Conservation (phyloP, 345 rosid genomes). For the Rhizophora mangle region DNA sequence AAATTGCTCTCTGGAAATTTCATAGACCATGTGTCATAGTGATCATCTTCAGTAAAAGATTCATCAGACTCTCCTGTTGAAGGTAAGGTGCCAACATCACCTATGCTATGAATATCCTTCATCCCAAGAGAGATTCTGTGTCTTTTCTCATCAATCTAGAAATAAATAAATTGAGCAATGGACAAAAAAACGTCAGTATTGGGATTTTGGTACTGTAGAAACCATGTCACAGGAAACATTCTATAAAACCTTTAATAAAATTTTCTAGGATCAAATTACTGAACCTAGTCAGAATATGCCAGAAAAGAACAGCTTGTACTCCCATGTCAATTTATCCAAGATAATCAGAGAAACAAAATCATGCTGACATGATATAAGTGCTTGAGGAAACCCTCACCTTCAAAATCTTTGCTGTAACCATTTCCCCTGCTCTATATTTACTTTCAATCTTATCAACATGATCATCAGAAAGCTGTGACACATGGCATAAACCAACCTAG, state of each 20-base stretch:
- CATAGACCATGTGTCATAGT: slow-evolving; percentile 10
- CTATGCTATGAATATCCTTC: slow-evolving; percentile 54
- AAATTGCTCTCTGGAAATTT: slow-evolving; percentile 21
- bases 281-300: background rate
- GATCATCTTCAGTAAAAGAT: slow-evolving; percentile 36
- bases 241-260: too few species aligned
- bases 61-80: slow-evolving; percentile 43
- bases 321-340: too few species aligned
- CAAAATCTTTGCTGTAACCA: slow-evolving; percentile 69
- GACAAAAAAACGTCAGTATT: slow-evolving; percentile 8
- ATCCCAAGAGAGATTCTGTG: slow-evolving; percentile 80
- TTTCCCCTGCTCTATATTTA: slow-evolving; percentile 70
- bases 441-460: slow-evolving; percentile 51
- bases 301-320: too few species aligned
- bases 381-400: slow-evolving; percentile 44
- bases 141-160: slow-evolving; percentile 72
- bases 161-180: background rate
- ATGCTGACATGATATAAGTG: too few species aligned
- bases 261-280: background rate
- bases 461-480: slow-evolving; percentile 71
- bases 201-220: background rate
- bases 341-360: too few species aligned
- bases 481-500: slow-evolving; percentile 93
- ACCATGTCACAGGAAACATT: too few species aligned
- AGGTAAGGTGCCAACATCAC: slow-evolving; percentile 30